Evolutionary conservation across 1,284 basidiomycete genomes (phyloP).

Genomic region (Ganoderma resinaceum): DNA sequence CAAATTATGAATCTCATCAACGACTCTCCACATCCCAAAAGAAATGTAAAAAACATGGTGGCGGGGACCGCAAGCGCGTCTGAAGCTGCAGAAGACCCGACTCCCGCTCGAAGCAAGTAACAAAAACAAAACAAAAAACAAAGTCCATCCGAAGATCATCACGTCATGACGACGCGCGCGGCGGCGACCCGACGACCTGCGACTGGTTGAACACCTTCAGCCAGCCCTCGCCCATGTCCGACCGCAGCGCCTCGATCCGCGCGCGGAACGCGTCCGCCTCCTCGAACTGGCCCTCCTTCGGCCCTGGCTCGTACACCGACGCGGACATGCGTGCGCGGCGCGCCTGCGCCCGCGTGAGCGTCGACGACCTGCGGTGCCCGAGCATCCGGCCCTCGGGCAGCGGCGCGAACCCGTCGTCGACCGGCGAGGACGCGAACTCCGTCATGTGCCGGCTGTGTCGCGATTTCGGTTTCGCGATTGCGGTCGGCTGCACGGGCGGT

Average conservation of each 20-base stretch:
- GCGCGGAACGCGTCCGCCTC: constrained; percentile 77
- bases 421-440: constrained; percentile 44
- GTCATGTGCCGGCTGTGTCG: constrained; percentile 54
- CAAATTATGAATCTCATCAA: constrained; percentile 8
- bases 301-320: constrained; percentile 65
- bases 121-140: constrained; percentile 4
- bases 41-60: constrained; percentile 9
- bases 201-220: constrained; percentile 82
- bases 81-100: not conserved
- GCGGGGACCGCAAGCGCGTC: not conserved
- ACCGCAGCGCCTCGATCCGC: constrained; percentile 80
- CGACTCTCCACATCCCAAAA: constrained; percentile 17
- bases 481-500: constrained; percentile 19
- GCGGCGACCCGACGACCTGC: constrained; percentile 42
- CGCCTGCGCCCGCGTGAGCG: constrained; percentile 45
- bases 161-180: constrained; percentile 24
- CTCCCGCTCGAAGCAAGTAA: not conserved
- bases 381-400: constrained; percentile 17
- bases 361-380: constrained; percentile 34
- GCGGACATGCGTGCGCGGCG: constrained; percentile 62
- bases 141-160: not conserved
- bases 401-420: constrained; percentile 19
- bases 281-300: constrained; percentile 44
- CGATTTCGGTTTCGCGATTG: constrained; percentile 34
- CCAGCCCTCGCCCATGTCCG: constrained; percentile 90